phyloP scores from a whole-genome alignment of 208 protist species.

The Trypanosoma boissoni region DNA sequence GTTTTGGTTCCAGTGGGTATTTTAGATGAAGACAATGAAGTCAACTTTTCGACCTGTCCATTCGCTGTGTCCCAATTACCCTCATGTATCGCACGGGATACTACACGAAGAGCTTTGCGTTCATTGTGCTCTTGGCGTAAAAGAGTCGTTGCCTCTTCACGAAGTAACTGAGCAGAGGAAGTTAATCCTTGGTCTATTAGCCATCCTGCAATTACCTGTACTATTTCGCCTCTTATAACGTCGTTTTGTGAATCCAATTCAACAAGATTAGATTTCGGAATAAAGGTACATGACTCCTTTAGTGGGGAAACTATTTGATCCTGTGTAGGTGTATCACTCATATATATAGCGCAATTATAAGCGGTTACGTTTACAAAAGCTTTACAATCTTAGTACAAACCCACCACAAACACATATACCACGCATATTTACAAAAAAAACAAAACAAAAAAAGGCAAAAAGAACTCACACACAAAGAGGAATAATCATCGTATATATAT shows the following conservation, averaged over 20 bases:
- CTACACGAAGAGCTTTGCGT: slow-evolving; percentile 62
- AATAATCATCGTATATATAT: neutral
- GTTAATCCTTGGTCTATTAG: slow-evolving; percentile 67
- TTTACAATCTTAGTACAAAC: too few relatives aligned
- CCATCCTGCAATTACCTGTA: slow-evolving; percentile 73
- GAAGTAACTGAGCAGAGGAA: slow-evolving; percentile 76
- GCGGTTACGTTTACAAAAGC: too few relatives aligned
- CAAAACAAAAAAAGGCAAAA: neutral
- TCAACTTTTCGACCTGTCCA: slow-evolving; percentile 58
- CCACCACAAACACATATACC: too few relatives aligned
- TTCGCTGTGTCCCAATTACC: slow-evolving; percentile 73
- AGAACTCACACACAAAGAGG: neutral
- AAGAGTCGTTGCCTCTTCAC: slow-evolving; percentile 72
- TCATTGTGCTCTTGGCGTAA: slow-evolving; percentile 65
- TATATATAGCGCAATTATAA: too few relatives aligned
- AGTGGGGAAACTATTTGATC: too few relatives aligned
- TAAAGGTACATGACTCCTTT: too few relatives aligned
- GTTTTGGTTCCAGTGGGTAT: slow-evolving; percentile 16
- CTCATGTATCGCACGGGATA: slow-evolving; percentile 69
- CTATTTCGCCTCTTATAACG: slow-evolving; percentile 58
- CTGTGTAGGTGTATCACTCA: too few relatives aligned
- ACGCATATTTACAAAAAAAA: too few relatives aligned
- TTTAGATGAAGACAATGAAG: slow-evolving; percentile 10
- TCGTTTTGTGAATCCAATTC: slow-evolving; percentile 58
- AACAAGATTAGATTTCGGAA: slow-evolving; percentile 33